Base-by-base conservation (phyloP, 2,329 filamentous ascomycete genomes). In the Trichoderma sp. region DNA sequence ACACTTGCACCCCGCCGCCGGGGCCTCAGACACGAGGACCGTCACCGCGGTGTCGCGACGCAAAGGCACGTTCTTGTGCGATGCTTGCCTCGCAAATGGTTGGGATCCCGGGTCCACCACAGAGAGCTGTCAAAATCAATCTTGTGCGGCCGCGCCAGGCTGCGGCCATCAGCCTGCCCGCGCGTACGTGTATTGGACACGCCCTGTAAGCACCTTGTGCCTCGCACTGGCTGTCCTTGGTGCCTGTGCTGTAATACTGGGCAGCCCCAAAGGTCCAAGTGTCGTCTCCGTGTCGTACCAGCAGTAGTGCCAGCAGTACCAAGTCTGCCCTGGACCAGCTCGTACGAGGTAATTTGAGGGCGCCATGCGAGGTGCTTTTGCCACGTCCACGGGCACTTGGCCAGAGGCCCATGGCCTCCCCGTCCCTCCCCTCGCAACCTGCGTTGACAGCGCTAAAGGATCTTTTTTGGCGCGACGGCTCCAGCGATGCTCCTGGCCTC, bases 71-170 rank as follows among this genome's bases (percentile, higher is more conserved):
- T 64, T 59, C 35, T 64, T 66, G 64, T 59, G 39, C 15, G 35
- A 60, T 22, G 66, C 34, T 39, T 56, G 61, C 39, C 52, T 56
- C 35, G 61, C 61, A 35, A 57, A 8, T 57, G 52, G 25, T 60
- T 52, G 54, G 54, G 29, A 29, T 48, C 35, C n/a, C 13, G 67
- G 67, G 67, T 68, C 61, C 61, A 68, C 67, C 61, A 34, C 17
- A 35, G 50, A 50, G 54, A 68, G 61, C 67, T 68, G 67, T 68
- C 67, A 68, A 68, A 60, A 66, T 60, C 67, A 64, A 60, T 68
- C 67, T 68, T 59, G 60, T 68, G 61, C 67, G 65, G 61, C 67
- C 39, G 37, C 45, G 29, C 53, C 59, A 59, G 58, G 60, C 50
- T 66, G 15, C 50, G 29, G 54, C 19, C 56, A 29, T 39, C 59